Base-by-base conservation (phyloP, 2,329 filamentous ascomycete species). In the Fusarium coicis region DNA sequence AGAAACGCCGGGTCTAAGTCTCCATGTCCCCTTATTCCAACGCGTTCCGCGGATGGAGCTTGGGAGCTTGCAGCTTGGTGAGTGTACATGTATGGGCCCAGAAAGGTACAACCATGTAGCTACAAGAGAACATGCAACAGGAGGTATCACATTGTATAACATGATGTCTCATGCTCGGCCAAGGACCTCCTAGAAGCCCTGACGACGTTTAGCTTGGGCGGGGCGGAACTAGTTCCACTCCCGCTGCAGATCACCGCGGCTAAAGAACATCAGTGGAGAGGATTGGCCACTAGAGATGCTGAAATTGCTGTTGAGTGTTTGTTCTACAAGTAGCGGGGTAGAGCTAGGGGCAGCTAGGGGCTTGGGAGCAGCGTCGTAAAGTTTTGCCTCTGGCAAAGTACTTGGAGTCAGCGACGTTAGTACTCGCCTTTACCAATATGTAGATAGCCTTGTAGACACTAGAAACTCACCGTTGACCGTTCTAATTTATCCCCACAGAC, bases 191-290 rank as follows among this genome's bases (percentile, higher is more conserved):
- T 23, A 42, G 28, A 18, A 40, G 30, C 30, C 28, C 37, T 43
- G 57, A 28, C 23, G 23, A 61, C 34, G 28, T 36, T 57, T 61
- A 57, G 49, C 36, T 39, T 55, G n/a, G 15, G 49, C 19, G 37
- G 37, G 37, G 49, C 23, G n/a, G 47, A 36, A 34, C 30, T 46
- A 26, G 54, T 60, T 34, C 47, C 47, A 55, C 57, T 55, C 37
- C 43, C 26, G 49, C 39, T 61, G 58, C 50, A 61, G 50, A 61
- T 61, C 58, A 61, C 30, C 49, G 23, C 49, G 58, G 50, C 58
- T 61, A 61, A 42, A 55, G 23, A 37, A 30, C 36, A 23, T 56
- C 30, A 61, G 58, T 61, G 49, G 58, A 36, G 30, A 39, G 50
- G 46, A 49, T 57, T 57, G 40, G 40, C 39, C 54, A 10, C 54